These are phyloP conservation scores for Cladosporium cucumerinum DNA, from an alignment of 2,329 filamentous ascomycete genomes.

Conservation along the genomic window DNA sequence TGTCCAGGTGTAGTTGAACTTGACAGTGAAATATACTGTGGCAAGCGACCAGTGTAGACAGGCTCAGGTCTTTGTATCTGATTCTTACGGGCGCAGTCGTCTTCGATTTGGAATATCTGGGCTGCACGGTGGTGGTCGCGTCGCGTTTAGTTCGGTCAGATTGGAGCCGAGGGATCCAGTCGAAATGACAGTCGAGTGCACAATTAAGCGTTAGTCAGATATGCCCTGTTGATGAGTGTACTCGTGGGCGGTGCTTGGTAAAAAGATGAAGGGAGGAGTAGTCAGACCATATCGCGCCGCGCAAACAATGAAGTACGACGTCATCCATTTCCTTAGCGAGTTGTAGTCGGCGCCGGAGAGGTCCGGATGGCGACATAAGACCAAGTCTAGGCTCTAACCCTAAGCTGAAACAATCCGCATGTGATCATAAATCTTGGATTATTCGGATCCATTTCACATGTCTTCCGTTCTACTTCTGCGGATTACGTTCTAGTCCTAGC, in stretches of 20 bases:
- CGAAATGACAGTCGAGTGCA: neutral
- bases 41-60: neutral
- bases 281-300: conserved; percentile 8
- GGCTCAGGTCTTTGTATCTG: neutral
- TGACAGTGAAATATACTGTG: neutral
- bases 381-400: neutral
- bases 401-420: neutral
- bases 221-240: neutral
- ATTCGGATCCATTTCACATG: neutral
- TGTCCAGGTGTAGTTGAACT: neutral
- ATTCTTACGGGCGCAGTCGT: conserved; percentile 1
- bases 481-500: neutral
- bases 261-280: neutral
- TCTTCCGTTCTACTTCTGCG: neutral
- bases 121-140: neutral
- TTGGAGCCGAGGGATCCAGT: neutral
- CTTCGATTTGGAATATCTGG: conserved; percentile 4
- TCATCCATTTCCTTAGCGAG: neutral
- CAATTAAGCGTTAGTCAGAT: neutral
- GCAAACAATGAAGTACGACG: conserved; percentile 1
- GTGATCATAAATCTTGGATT: neutral
- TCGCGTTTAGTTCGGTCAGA: neutral
- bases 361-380: neutral
- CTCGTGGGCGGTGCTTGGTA: neutral
- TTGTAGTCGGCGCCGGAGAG: neutral